phyloP scores from a whole-genome alignment of 164 flowering plant genomes.

The Brasenia schreberi region DNA sequence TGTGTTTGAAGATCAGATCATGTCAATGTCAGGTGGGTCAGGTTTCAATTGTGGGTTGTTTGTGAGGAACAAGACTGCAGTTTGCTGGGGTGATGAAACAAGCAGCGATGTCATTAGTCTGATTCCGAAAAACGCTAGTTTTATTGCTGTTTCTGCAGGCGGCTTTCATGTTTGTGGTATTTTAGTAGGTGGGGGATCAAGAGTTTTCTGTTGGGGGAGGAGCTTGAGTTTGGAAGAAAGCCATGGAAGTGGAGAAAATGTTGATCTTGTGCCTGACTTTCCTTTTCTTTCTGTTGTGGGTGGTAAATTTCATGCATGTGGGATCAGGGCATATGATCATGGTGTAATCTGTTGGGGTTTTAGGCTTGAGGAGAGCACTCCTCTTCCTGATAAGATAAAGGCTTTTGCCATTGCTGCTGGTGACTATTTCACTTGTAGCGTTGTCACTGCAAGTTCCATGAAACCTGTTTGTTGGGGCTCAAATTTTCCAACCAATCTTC shows the following conservation, averaged over 20 bases:
- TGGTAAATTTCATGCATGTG: constrained; percentile 89
- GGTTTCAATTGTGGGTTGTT: constrained; percentile 83
- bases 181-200: constrained; percentile 30
- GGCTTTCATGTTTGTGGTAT: constrained; percentile 95
- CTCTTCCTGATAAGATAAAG: constrained; percentile 41
- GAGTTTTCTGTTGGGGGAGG: constrained; percentile 78
- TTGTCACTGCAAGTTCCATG: constrained; percentile 49
- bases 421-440: constrained; percentile 85
- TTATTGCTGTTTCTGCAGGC: constrained; percentile 71
- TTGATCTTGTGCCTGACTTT: constrained; percentile 45
- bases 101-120: constrained; percentile 47
- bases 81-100: constrained; percentile 93
- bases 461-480: constrained; percentile 75
- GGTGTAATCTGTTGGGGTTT: constrained; percentile 84
- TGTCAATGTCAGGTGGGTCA: constrained; percentile 79
- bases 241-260: constrained; percentile 22
- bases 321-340: constrained; percentile 48
- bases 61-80: constrained; percentile 47
- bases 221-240: constrained; percentile 41
- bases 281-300: constrained; percentile 43
- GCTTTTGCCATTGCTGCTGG: constrained; percentile 78
- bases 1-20: constrained; percentile 45
- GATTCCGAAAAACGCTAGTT: constrained; percentile 36
- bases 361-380: constrained; percentile 39
- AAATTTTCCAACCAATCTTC: constrained; percentile 64